Evolutionary conservation across 1,284 basidiomycete genomes (phyloP).

Genomic region (Mycena sp.): DNA sequence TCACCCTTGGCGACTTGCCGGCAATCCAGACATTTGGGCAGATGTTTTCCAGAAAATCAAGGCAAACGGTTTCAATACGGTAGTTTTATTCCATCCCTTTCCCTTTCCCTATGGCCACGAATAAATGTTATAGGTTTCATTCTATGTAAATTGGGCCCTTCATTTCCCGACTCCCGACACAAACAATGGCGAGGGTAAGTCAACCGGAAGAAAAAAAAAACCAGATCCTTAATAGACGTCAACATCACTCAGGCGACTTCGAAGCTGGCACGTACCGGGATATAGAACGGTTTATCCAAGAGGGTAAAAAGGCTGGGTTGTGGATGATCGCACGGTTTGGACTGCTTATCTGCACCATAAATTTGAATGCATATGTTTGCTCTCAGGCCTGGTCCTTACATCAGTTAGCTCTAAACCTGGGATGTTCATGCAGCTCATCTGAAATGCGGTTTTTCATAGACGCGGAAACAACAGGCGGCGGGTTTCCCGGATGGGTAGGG

Average conservation of each 20-base stretch:
- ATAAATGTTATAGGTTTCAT: conserved; percentile 46
- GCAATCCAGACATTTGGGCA: conserved; percentile 59
- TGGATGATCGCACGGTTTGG: conserved; percentile 59
- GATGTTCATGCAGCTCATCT: neutral
- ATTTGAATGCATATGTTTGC: conserved; percentile 37
- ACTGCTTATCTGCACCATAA: neutral
- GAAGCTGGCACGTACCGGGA: conserved; percentile 57
- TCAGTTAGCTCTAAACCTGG: conserved; percentile 44
- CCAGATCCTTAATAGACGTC: too few species aligned
- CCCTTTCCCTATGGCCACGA: neutral
- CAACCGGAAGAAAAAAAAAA: neutral
- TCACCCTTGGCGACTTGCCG: conserved; percentile 59
- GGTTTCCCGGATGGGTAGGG: conserved; percentile 64
- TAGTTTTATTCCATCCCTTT: neutral
- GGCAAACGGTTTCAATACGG: conserved; percentile 66
- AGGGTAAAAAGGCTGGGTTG: conserved; percentile 58
- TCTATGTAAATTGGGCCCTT: conserved; percentile 60
- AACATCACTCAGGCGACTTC: conserved; percentile 54
- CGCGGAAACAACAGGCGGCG: conserved; percentile 64
- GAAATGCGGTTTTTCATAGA: conserved; percentile 41
- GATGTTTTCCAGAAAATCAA: conserved; percentile 69
- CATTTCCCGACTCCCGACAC: conserved; percentile 59
- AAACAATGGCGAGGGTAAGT: conserved; percentile 45
- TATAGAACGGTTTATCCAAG: conserved; percentile 61
- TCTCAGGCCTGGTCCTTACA: conserved; percentile 56